phyloP scores from a whole-genome alignment of 441 rosid species.

The Jatropha podagrica region DNA sequence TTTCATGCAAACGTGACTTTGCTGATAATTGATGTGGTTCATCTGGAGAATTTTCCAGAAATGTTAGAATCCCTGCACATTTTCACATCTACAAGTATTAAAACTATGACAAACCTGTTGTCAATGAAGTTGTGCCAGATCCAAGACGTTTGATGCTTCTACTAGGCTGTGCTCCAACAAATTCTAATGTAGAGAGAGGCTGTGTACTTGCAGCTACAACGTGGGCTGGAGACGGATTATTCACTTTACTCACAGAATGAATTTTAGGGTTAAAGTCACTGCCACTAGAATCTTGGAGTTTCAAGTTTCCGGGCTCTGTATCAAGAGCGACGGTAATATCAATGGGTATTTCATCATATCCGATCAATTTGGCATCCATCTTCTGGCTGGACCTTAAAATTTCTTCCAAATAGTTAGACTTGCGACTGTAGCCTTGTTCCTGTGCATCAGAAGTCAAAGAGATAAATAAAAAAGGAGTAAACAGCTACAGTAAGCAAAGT shows the following conservation, averaged over 20 bases:
- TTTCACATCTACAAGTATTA: constrained; percentile 13
- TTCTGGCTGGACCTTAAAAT: constrained; percentile 51
- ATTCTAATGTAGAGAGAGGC: constrained; percentile 27
- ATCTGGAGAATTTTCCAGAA: constrained; percentile 42
- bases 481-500: neutral
- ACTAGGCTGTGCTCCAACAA: constrained; percentile 17
- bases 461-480: constrained; percentile 2
- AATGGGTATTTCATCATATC: constrained; percentile 73
- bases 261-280: constrained; percentile 22
- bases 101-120: constrained; percentile 31
- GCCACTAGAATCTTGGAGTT: constrained; percentile 30
- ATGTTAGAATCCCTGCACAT: constrained; percentile 17
- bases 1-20: constrained; percentile 61
- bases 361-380: constrained; percentile 74
- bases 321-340: constrained; percentile 42
- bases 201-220: constrained; percentile 29
- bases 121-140: constrained; percentile 21
- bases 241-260: constrained; percentile 22
- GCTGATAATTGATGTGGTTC: constrained; percentile 43
- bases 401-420: constrained; percentile 57
- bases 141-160: constrained; percentile 29
- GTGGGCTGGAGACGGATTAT: constrained; percentile 15
- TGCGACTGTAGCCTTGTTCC: constrained; percentile 56
- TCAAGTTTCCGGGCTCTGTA: constrained; percentile 30
- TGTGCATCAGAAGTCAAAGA: constrained; percentile 34